A percentile compares a stretch with the other conserved stretches of the same genome.
Evolutionary conservation across 345 rosid species (phyloP).

Genomic region (Xanthoceras sorbifolium): DNA sequence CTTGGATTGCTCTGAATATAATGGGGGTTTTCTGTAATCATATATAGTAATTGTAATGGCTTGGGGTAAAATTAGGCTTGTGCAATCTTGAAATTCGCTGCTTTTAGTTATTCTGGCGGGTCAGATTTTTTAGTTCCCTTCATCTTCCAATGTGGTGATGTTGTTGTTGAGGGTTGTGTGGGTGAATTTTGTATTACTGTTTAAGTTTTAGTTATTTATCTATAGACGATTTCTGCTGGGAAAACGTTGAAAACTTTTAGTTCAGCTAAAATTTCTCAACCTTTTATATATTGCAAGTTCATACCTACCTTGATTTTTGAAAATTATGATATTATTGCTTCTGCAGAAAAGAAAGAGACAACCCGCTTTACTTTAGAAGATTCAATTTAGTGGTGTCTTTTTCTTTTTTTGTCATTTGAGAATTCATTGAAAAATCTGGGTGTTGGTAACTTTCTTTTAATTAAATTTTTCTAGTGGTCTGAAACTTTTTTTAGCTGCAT

Average conservation of each 20-base stretch:
- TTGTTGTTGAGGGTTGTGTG: background rate
- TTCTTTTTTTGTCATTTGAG: background rate
- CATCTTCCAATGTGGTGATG: background rate
- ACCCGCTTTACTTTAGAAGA: background rate
- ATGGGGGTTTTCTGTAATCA: background rate
- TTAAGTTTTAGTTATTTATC: background rate
- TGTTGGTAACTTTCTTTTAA: background rate
- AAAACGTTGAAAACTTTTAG: background rate
- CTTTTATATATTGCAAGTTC: background rate
- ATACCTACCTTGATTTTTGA: background rate
- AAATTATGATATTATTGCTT: slow-evolving; percentile 1
- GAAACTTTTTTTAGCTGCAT: background rate
- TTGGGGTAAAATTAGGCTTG: background rate
- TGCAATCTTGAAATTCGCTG: background rate
- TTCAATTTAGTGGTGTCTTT: background rate
- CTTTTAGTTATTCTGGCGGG: no score
- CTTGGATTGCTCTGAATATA: background rate
- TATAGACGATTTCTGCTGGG: background rate
- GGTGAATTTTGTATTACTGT: background rate
- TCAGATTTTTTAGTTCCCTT: background rate
- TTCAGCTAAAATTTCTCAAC: background rate
- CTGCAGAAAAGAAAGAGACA: background rate
- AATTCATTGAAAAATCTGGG: background rate
- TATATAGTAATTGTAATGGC: background rate
- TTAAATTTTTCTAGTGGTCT: background rate